phyloP scores from a whole-genome alignment of 2,329 filamentous ascomycete species.

The Ceratocystiopsis brevicomis region DNA sequence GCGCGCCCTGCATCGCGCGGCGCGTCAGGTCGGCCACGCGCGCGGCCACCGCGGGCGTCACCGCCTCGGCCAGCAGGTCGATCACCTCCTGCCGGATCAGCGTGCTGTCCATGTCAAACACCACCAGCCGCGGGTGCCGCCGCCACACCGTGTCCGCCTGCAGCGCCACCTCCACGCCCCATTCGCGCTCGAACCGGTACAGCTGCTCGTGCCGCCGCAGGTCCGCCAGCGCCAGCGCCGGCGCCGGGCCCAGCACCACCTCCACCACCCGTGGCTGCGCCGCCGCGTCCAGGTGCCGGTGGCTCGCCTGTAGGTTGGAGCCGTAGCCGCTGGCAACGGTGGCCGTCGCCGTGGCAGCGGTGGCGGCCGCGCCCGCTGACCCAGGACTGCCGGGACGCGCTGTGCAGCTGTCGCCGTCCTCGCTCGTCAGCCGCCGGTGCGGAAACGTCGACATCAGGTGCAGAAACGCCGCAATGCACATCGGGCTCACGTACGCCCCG shows the following conservation, averaged over 20 bases:
- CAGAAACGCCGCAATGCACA: conserved; percentile 47
- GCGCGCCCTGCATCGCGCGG: conserved; percentile 86
- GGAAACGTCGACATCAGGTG: conserved; percentile 47
- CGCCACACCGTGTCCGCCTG: conserved; percentile 57
- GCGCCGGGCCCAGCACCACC: conserved; percentile 41
- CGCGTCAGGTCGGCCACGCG: conserved; percentile 78
- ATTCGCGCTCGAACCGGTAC: conserved; percentile 69
- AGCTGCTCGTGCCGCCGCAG: conserved; percentile 65
- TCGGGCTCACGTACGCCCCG: conserved; percentile 44
- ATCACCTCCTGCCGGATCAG: conserved; percentile 96
- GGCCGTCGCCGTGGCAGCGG: too few relatives aligned
- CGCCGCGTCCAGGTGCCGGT: conserved; percentile 43
- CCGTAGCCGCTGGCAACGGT: conserved; percentile 4
- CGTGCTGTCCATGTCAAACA: conserved; percentile 98
- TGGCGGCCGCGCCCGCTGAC: too few relatives aligned
- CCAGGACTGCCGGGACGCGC: too few relatives aligned
- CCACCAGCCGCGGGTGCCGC: conserved; percentile 65
- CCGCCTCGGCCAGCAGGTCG: conserved; percentile 72
- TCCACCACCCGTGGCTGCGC: conserved; percentile 46
- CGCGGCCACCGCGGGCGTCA: conserved; percentile 54
- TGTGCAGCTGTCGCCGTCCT: neutral
- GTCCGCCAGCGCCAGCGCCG: conserved; percentile 43
- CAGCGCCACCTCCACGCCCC: conserved; percentile 71
- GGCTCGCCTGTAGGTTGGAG: conserved; percentile 36
- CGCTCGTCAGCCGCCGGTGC: conserved; percentile 25